Evolutionary conservation across 805 yeast species (phyloP), one percentile per base, ranked within the genome.

Genomic region (Saturnispora hagleri): DNA sequence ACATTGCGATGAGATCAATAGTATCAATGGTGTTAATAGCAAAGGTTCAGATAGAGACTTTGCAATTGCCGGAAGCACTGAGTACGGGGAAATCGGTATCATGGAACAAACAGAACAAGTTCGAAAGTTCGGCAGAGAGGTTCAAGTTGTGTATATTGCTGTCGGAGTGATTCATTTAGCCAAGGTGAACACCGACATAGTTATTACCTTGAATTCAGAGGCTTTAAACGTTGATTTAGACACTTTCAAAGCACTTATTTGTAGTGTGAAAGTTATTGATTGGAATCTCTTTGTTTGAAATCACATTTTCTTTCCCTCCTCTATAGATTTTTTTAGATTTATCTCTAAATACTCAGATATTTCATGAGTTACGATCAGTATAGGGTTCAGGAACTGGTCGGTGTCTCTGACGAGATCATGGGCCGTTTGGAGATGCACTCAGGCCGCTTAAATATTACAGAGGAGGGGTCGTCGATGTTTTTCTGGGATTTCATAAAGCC

Each of bases 401-500:
- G 18, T 17, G 24, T 47, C 10, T 33, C 38, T n/a, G 33, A 15
- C 10, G 41, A 20, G 27, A n/a, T 20, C 5, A 20, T 45, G 18
- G 26, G n/a, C 6, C 33, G 42, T n/a, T 31, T 47, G 34, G 22
- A 22, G 5, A 55, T 55, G 58, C 46, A 55, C 42, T 53, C 58
- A n/a, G 58, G 58, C 4, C 46, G 47, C 17, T 35, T 55, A 17
- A 41, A 51, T 4, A 33, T 55, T 5, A 41, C 54, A 3, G 52
- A 53, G 2, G 28, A 12, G 18, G 41, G 49, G 1, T 55, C 58
- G 2, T 8, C 52, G 2, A 75, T 86, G 60, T 89, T 85, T 62
- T 89, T 87, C 63, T 87, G 96, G 96, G 80, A 78, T 60, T 83
- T 82, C 51, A 69, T 67, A 43, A 64, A 63, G 36, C 67, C 62